Base-by-base conservation (phyloP, 73 alveolate species). In the Blepharisma japonicum region DNA sequence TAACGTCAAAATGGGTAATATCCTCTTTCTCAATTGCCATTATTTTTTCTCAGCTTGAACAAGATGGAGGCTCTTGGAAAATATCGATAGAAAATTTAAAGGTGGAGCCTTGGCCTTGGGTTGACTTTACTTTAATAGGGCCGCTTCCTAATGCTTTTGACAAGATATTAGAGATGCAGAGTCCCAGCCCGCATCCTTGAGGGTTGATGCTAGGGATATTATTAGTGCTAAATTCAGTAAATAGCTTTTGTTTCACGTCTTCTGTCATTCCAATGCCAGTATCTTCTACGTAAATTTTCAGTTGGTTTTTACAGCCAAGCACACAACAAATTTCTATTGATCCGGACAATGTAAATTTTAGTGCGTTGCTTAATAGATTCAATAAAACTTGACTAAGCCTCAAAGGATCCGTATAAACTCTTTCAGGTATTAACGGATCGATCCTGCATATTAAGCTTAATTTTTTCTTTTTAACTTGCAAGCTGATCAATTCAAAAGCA, bases 321-420 rank as follows among this genome's bases (percentile, higher is more conserved):
- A 32, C 42, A 32, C 42, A 32, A 3, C 42, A 32, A 32, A 32
- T 32, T 32, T 32, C 42, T 23, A 84, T 79, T 9, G 47, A 48
- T 0, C 91, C 91, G 68, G 67, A 20, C 8, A 45, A 9, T 14
- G 91, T 84, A 56, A 79, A 84, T 50, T 84, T 84, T 7, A 84
- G 42, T 0, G 91, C 77, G 27, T 84, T 84, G 18, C 76, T 21
- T 14, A 84, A 56, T 27, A 84, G 74, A 55, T 84, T 84, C 11
- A 84, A 46, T 39, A 84, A 23, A 0, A 84, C 77, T 51, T 84
- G 55, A 42, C 71, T 68, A 3, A 79, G 25, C 55, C 91, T 84
- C 11, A 56, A 48, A n/a, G 25, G 38, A 55, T 84, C 91, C 7
- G 61, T 70, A 6, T 45, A 48, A 46, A 84, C 70, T 6, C 7